Evolutionary conservation across 495 filamentous ascomycete genomes (phyloP), one percentile per base, ranked within the genome.

Genomic region (Trypethelium eluteriae): DNA sequence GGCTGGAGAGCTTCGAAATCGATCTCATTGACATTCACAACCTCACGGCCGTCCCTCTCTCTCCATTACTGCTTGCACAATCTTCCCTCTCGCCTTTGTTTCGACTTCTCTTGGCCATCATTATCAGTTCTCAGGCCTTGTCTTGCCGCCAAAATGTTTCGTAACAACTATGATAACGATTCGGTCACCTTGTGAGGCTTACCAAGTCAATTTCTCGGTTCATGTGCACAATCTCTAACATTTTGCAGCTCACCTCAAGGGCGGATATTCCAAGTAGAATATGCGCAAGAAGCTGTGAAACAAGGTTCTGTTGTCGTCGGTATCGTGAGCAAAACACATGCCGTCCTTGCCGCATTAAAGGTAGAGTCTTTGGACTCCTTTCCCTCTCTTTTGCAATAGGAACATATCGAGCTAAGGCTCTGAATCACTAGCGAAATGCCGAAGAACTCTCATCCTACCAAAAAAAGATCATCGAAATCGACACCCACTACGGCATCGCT

Each of bases 151-250:
- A 86, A 75, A 67, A 98, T 98, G 94, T 98, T 98, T 83, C 86
- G 94, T 80, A 98, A 98, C 82, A 97, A 98, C 80, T 98, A 98
- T 84, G 94, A 98, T 81, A 98, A 98, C 85, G 94, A 98, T 81
- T 93, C 92, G 41, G 93, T 98, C 79, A 98, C 94, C 81, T 98
- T 98, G 93, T 97, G 84, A 80, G 85, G 78, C 71, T 68, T 64
- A 62, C 69, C 47, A 66, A 50, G 41, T 34, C 5, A 50, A 63
- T 62, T 32, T 62, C 47, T 32, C 32, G 25, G 62, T 39, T 12
- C 62, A 64, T 49, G 64, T 72, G 2, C n/a, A 36, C 61, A 25
- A 9, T 38, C 11, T 46, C 70, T 74, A 68, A 74, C 34, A 10
- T 44, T 50, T 34, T 44, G 53, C n/a, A 97, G 93, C 88, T 98